These are phyloP conservation scores for Lagenidium sp. DNA, from an alignment of 352 stramenopile genomes.

Conservation along the genomic window DNA sequence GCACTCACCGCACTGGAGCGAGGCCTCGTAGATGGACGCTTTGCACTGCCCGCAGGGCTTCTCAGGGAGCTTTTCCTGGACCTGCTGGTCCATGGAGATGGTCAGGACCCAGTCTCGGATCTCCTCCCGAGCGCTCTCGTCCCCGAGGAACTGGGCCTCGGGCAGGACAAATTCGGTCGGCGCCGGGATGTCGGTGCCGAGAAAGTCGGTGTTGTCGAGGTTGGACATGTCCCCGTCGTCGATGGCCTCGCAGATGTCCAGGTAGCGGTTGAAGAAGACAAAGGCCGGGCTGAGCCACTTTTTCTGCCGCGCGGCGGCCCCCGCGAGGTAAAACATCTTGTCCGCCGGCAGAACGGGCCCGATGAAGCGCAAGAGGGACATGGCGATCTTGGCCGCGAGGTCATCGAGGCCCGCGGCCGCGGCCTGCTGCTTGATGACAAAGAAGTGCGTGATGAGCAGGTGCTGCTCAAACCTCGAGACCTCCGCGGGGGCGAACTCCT, in stretches of 20 bases:
- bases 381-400: slow-evolving; percentile 69
- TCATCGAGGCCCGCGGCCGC: slow-evolving; percentile 47
- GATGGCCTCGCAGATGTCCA: slow-evolving; percentile 93
- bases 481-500: slow-evolving; percentile 36
- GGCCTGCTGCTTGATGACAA: slow-evolving; percentile 63
- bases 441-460: slow-evolving; percentile 70
- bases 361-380: slow-evolving; percentile 87
- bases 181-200: slow-evolving; percentile 88
- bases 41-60: slow-evolving; percentile 63
- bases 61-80: slow-evolving; percentile 86
- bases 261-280: slow-evolving; percentile 93
- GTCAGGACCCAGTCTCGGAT: slow-evolving; percentile 93
- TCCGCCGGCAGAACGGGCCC: slow-evolving; percentile 85
- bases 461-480: slow-evolving; percentile 73
- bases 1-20: slow-evolving; percentile 68
- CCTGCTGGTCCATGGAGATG: slow-evolving; percentile 93
- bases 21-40: slow-evolving; percentile 84
- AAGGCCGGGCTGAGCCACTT: slow-evolving; percentile 91
- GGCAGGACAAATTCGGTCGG: slow-evolving; percentile 70
- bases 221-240: slow-evolving; percentile 80
- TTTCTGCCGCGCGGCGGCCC: slow-evolving; percentile 63
- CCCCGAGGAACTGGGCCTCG: slow-evolving; percentile 63
- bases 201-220: slow-evolving; percentile 93
- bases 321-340: slow-evolving; percentile 93
- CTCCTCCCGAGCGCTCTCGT: slow-evolving; percentile 86